phyloP scores from a whole-genome alignment of 2,329 filamentous ascomycete species.

The Alternaria ethzedia region DNA sequence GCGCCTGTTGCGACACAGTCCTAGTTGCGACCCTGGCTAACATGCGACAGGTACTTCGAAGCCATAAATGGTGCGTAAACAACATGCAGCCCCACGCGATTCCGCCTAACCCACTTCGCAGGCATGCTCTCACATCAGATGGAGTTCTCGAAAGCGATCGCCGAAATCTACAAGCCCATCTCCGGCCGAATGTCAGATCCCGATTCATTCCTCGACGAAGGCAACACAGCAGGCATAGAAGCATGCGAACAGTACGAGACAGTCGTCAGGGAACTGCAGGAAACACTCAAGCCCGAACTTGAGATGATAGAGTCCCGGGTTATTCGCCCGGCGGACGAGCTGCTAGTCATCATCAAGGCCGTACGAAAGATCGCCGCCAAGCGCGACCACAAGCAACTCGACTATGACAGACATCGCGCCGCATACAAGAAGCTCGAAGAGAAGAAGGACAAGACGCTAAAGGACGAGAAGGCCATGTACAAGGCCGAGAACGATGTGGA shows the following conservation, averaged over 20 bases:
- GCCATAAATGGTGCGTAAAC: conserved; percentile 78
- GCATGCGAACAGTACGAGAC: conserved; percentile 96
- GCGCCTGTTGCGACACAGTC: conserved; percentile 9
- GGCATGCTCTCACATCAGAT: conserved; percentile 97
- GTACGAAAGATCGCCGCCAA: conserved; percentile 89
- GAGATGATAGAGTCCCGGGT: conserved; percentile 96
- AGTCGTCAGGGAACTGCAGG: conserved; percentile 88
- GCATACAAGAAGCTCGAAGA: conserved; percentile 93
- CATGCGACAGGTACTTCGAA: conserved; percentile 73
- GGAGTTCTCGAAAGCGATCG: conserved; percentile 94
- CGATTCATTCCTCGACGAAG: conserved; percentile 78
- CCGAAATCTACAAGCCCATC: conserved; percentile 97
- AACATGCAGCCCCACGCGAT: neutral
- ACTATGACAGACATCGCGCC: conserved; percentile 87
- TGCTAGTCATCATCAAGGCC: conserved; percentile 92
- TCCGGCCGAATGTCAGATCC: conserved; percentile 95
- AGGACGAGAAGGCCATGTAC: conserved; percentile 97
- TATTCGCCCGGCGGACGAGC: conserved; percentile 89
- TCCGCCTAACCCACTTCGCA: conserved; percentile 40
- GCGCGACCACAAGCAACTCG: conserved; percentile 95
- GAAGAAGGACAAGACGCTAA: conserved; percentile 94
- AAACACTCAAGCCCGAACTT: conserved; percentile 85
- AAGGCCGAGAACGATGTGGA: conserved; percentile 93
- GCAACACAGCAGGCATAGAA: conserved; percentile 89
- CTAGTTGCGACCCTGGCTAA: conserved; percentile 22